phyloP scores from a whole-genome alignment of 148 eudicot genomes.

The Rhododendron ovatum region DNA sequence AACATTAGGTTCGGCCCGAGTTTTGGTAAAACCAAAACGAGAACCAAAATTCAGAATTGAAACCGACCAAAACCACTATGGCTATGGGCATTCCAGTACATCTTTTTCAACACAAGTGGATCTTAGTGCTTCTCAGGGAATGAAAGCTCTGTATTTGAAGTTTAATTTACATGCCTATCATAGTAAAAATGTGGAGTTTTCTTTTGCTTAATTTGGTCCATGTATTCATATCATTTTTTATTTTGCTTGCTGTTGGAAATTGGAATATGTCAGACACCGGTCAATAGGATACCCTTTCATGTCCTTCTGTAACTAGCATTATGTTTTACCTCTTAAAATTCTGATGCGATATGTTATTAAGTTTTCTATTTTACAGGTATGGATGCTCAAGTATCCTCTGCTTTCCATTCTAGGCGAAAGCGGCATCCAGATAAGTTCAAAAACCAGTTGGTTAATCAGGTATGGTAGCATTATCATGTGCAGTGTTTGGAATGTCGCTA shows the following conservation, averaged over 20 bases:
- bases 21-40: not conserved
- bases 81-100: not conserved
- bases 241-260: not conserved
- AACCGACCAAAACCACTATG: not conserved
- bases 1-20: not conserved
- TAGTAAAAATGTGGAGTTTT: not conserved
- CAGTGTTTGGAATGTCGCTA: not conserved
- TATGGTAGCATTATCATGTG: slow-evolving; percentile 7
- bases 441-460: slow-evolving; percentile 87
- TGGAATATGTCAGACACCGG: not conserved
- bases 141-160: not conserved
- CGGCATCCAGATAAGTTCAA: slow-evolving; percentile 86
- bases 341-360: not conserved
- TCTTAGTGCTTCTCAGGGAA: not conserved
- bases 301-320: not conserved
- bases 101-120: not conserved
- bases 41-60: not conserved
- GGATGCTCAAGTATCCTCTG: slow-evolving; percentile 98
- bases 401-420: slow-evolving; percentile 85
- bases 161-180: not conserved
- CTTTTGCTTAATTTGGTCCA: not conserved
- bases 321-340: not conserved
- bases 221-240: not conserved
- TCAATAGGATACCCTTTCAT: not conserved
- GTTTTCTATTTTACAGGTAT: slow-evolving; percentile 50